Evolutionary conservation across 495 filamentous ascomycete species (phyloP).

Genomic region (Glonium stellatum): DNA sequence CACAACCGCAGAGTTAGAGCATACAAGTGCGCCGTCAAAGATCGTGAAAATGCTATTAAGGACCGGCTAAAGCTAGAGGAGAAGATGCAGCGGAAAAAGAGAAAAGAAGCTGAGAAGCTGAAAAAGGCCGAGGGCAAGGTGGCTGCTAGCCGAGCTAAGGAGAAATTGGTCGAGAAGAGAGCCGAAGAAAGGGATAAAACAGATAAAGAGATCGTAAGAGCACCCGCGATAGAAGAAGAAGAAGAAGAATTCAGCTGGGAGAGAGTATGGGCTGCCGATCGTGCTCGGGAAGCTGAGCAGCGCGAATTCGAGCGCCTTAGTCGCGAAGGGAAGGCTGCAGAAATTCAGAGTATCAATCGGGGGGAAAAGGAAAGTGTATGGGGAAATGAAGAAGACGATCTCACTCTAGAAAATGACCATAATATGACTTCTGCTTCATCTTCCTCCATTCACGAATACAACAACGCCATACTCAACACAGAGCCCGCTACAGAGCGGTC

Average conservation of each 20-base stretch:
- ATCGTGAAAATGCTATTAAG: slow-evolving; percentile 54
- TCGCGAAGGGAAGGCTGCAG: not conserved
- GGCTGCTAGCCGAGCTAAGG: not conserved
- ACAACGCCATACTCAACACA: slow-evolving; percentile 5
- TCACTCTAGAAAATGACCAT: no score
- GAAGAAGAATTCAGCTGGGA: slow-evolving; percentile 21
- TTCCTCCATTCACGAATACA: not conserved
- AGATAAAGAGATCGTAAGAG: slow-evolving; percentile 11
- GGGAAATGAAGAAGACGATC: no score
- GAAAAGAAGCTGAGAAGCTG: slow-evolving; percentile 23
- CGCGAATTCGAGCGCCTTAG: not conserved
- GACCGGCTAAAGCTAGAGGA: slow-evolving; percentile 51
- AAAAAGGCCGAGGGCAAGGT: not conserved
- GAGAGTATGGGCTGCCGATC: not conserved
- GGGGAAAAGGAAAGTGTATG: not conserved
- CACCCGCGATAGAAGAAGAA: slow-evolving; percentile 11
- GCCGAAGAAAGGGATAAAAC: not conserved
- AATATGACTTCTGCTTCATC: not conserved
- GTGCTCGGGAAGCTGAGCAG: not conserved
- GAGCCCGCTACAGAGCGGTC: no score
- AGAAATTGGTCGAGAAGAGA: slow-evolving; percentile 50
- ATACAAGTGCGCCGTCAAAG: slow-evolving; percentile 56
- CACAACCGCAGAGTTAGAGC: slow-evolving; percentile 50
- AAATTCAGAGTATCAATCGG: not conserved
- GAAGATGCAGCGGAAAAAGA: slow-evolving; percentile 34